Evolutionary conservation across 23 red algal genomes (phyloP), one percentile per base, ranked within the genome.

Genomic region (Gracilaria gracilis): DNA sequence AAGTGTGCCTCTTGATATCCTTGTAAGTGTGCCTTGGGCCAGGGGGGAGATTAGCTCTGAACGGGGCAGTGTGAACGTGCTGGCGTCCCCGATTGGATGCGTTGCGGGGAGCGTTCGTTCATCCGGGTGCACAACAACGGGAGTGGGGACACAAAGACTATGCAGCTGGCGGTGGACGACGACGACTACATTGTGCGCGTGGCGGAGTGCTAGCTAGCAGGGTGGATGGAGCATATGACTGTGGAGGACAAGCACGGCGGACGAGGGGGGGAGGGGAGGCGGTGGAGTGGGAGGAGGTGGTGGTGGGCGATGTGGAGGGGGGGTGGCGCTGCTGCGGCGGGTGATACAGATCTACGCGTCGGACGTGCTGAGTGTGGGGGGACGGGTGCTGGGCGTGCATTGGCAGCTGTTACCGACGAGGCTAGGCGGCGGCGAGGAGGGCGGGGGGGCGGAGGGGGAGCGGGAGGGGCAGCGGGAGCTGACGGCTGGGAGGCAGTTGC

Each of bases 151-250:
- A 29, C 24, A 37, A 29, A 21, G 61, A n/a, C 81, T 11, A 19
- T 92, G 29, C 28, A 35, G n/a, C 44, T 83, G 40, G 73, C 79
- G 47, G 59, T 92, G 59, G 88, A 92, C 39, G 77, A 83, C 66
- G 88, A 82, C 57, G 38, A 32, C 32, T 71, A 82, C 20, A 29
- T 82, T 34, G 77, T 82, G 35, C 57, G 75, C 20, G 81, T 92
- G 29, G 59, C 28, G n/a, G 88, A 83, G 21, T 82, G 77, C 38
- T 24, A 27, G 29, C 37, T 58, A 35, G 34, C 57, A 32, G 29
- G 31, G 23, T 92, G 88, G 88, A 34, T 38, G 37, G 76, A 83
- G 34, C 75, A 92, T 37, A 9, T 92, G 64, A 72, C 33, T 20
- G 42, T 92, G 58, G 61, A 44, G 88, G 77, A 82, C 47, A 83